Evolutionary conservation across 306 rosid genomes (phyloP).

Genomic region (Cicer chorassanicum): DNA sequence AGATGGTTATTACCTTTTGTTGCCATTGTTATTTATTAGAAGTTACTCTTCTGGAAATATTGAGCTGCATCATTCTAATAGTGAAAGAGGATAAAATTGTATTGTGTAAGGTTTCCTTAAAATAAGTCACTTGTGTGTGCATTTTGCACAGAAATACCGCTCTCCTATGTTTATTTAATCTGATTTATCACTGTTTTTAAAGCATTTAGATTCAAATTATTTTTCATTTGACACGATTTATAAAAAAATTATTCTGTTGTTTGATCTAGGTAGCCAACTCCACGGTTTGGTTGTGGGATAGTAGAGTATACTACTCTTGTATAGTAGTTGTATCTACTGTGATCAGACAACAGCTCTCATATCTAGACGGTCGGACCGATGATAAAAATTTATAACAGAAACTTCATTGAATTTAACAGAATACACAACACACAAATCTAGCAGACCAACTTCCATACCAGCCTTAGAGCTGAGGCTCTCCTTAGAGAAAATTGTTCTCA

Average conservation of each 20-base stretch:
- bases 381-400: neutral
- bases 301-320: neutral
- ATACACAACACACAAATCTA: neutral
- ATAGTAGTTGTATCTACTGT: neutral
- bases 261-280: neutral
- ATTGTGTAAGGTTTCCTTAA: conserved; percentile 5
- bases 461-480: neutral
- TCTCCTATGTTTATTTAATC: neutral
- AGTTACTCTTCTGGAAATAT: conserved; percentile 34
- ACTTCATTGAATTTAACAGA: neutral
- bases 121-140: conserved; percentile 24
- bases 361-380: neutral
- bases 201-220: neutral
- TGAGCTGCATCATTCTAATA: neutral
- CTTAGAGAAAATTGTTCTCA: neutral
- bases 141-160: conserved; percentile 7
- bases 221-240: neutral
- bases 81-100: neutral
- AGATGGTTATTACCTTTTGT: conserved; percentile 46
- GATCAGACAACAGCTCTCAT: neutral
- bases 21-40: conserved; percentile 40
- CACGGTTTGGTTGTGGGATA: neutral
- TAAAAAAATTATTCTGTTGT: neutral
- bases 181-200: too few relatives aligned
- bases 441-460: neutral